Evolutionary conservation across 176 grass and related monocot genomes (phyloP), one percentile per base, ranked within the genome.

Genomic region (Triticum turgidum): DNA sequence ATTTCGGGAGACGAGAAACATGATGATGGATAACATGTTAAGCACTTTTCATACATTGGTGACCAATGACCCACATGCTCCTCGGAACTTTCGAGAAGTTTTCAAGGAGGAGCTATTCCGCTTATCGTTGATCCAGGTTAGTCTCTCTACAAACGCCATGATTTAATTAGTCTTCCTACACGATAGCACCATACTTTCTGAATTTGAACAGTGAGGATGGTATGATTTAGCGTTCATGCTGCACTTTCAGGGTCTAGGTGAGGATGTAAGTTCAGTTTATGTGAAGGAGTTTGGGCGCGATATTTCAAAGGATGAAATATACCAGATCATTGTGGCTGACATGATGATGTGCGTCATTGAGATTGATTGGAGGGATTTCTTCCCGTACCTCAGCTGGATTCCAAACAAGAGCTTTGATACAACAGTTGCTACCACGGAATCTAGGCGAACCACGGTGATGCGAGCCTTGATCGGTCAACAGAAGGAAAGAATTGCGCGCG

Each of bases 281-380:
- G 91, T 98, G 27, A 85, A 91, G 80, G 92, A 98, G 51, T 82
- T 92, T 49, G 89, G 87, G 37, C 91, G 84, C 72, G 83, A 89
- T 18, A 33, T 98, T 20, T 87, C 89, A 0, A 87, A 70, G 73
- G 83, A 79, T 11, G 91, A 98, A 88, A 85, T 98, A 2, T 92
- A 86, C 67, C n/a, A 90, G 15, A 27, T 82, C 30, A 83, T 86
- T 29, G 93, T 93, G n/a, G 38, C 78, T 37, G 93, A 98, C 82
- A 94, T 90, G 78, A 93, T 95, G 93, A 89, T 73, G 76, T 88
- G 91, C 17, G 87, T 88, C 45, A 89, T 90, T 51, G 93, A 92
- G 38, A 91, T 97, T 0, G 95, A 97, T 18, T 97, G 95, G 95
- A 97, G 92, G 82, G 95, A 97, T 41, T 97, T 97, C 91, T 97